A percentile compares a stretch with the other conserved stretches of the same genome.
phyloP scores from a whole-genome alignment of 257 asterid species.

The Solanum stenotomum region DNA sequence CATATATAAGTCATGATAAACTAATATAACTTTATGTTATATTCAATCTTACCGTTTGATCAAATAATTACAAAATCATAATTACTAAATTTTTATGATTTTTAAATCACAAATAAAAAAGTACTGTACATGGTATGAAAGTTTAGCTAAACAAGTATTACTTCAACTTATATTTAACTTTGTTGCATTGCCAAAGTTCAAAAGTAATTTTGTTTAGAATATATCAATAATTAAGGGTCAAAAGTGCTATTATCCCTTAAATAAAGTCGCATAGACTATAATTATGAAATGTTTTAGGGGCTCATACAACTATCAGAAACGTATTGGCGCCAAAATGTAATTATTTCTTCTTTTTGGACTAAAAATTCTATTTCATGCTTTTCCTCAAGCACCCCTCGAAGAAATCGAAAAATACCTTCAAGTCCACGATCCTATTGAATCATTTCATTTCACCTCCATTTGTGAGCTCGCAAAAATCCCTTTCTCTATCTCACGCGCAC shows the following conservation, averaged over 20 bases:
- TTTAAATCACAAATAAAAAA: neutral
- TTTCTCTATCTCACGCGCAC: neutral
- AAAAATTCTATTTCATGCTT: neutral
- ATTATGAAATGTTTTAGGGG: neutral
- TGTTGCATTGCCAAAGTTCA: neutral
- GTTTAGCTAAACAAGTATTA: neutral
- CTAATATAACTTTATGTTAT: neutral
- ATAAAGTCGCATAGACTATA: neutral
- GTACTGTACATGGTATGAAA: neutral
- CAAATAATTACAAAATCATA: neutral
- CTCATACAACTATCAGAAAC: neutral
- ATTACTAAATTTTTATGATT: neutral
- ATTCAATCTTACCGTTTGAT: neutral
- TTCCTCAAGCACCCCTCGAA: neutral
- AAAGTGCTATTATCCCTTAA: neutral
- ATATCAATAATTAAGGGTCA: neutral
- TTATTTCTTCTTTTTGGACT: neutral
- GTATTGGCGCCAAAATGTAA: neutral
- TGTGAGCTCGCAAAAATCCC: neutral
- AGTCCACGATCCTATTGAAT: neutral
- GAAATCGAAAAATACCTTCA: neutral
- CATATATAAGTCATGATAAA: neutral
- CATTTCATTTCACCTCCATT: neutral
- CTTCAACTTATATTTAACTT: neutral
- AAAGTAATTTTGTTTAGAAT: neutral